Evolutionary conservation across 2,329 filamentous ascomycete genomes (phyloP).

Genomic region (Cadophora sp.): DNA sequence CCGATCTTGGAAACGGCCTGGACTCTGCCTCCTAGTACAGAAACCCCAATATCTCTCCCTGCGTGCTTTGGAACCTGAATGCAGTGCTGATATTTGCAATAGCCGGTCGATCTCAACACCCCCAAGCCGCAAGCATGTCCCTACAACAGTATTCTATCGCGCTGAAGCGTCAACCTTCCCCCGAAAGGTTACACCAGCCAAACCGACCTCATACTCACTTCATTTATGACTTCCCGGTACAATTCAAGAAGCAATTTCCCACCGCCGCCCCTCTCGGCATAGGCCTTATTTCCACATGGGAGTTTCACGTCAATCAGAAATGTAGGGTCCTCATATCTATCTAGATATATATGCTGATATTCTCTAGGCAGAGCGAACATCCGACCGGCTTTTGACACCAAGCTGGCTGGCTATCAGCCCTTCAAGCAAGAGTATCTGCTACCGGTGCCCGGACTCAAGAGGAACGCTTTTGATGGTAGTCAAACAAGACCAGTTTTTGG

Average conservation of each 20-base stretch:
- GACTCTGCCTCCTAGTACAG: background rate
- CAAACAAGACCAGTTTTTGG: background rate
- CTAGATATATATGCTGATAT: background rate
- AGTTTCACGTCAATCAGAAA: constrained; percentile 11
- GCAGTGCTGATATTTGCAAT: background rate
- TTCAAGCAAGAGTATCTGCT: background rate
- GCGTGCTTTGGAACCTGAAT: background rate
- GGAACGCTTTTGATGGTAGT: background rate
- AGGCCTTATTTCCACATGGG: background rate
- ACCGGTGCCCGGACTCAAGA: background rate
- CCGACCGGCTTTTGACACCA: background rate
- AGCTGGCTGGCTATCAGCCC: background rate
- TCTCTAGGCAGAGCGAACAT: background rate
- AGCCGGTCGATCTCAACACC: background rate
- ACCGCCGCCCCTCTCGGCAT: background rate
- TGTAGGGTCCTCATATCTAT: background rate
- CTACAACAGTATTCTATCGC: background rate
- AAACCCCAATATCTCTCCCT: background rate
- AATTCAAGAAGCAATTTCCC: background rate
- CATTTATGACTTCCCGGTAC: background rate
- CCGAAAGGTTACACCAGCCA: too few relatives aligned
- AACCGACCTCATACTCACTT: background rate
- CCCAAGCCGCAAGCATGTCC: background rate
- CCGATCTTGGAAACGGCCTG: background rate
- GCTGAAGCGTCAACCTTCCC: background rate